Percentiles rank a stretch among this genome's conserved stretches.
phyloP scores from a whole-genome alignment of 805 yeast genomes.

The Cyberlindnera bimundalis region DNA sequence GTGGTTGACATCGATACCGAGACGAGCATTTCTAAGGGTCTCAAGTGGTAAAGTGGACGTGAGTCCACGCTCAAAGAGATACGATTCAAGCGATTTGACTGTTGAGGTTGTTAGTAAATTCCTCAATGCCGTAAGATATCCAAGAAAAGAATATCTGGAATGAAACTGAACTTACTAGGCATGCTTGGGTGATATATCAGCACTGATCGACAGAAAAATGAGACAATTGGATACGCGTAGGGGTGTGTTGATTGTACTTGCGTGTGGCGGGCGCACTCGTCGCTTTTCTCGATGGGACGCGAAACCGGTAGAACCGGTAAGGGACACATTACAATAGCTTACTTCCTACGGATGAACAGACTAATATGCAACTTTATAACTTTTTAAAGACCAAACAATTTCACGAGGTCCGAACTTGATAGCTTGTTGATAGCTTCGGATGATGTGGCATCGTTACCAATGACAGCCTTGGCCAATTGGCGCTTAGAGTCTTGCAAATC shows the following conservation, averaged over 20 bases:
- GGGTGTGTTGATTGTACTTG: no score
- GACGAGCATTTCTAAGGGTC: slow-evolving; percentile 56
- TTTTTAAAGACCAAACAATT: slow-evolving; percentile 15
- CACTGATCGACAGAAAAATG: not conserved
- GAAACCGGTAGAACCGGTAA: no score
- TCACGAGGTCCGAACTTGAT: slow-evolving; percentile 11
- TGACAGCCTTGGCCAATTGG: slow-evolving; percentile 67
- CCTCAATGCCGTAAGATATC: not conserved
- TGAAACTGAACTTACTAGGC: slow-evolving; percentile 8
- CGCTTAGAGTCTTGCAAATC: slow-evolving; percentile 78
- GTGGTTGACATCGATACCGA: slow-evolving; percentile 84
- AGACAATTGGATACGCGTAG: not conserved
- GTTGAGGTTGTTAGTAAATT: slow-evolving; percentile 7
- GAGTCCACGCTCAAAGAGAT: slow-evolving; percentile 62
- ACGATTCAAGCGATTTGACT: slow-evolving; percentile 62
- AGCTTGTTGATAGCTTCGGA: slow-evolving; percentile 59
- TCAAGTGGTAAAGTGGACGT: slow-evolving; percentile 62
- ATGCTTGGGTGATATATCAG: not conserved
- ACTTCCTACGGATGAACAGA: no score
- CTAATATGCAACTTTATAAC: no score
- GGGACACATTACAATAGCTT: no score
- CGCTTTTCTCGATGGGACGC: not conserved
- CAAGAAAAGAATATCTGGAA: not conserved
- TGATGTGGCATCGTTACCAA: slow-evolving; percentile 61
- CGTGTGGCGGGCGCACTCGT: not conserved